A percentile compares a stretch with the other conserved stretches of the same genome.
These are phyloP conservation scores for Phytophthora sp. DNA, from an alignment of 352 stramenopile genomes.

Conservation along the genomic window DNA sequence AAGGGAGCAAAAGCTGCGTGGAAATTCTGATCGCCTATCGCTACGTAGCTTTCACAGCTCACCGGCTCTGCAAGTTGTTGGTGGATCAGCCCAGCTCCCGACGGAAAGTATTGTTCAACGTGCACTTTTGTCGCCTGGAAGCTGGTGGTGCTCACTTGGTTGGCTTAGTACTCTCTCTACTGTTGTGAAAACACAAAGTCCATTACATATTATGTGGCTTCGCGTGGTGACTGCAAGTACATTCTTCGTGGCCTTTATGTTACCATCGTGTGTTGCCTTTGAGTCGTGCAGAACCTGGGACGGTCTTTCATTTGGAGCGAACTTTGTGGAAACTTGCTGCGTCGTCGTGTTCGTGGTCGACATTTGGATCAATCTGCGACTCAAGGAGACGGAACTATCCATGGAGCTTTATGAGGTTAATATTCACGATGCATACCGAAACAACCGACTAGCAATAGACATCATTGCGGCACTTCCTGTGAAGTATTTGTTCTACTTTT, in stretches of 20 bases:
- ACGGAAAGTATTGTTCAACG: not conserved
- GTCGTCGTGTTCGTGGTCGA: slow-evolving; percentile 49
- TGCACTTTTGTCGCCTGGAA: not conserved
- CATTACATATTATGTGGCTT: slow-evolving; percentile 51
- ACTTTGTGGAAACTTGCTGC: slow-evolving; percentile 44
- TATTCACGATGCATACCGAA: slow-evolving; percentile 45
- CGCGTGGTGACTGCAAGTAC: slow-evolving; percentile 40
- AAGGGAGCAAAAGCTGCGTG: slow-evolving; percentile 22
- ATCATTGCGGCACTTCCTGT: slow-evolving; percentile 48
- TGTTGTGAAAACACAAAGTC: slow-evolving; percentile 47
- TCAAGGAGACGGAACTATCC: slow-evolving; percentile 47
- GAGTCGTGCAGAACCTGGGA: slow-evolving; percentile 46
- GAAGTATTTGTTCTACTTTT: slow-evolving; percentile 36
- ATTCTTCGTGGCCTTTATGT: slow-evolving; percentile 46
- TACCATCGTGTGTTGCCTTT: slow-evolving; percentile 60
- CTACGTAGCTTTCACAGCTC: not conserved
- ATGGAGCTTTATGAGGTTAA: slow-evolving; percentile 65
- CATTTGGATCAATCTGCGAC: slow-evolving; percentile 61
- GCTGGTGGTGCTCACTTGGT: not conserved
- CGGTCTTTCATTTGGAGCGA: slow-evolving; percentile 25
- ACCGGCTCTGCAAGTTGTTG: not conserved
- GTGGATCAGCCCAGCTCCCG: not conserved
- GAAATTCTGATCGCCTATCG: not conserved
- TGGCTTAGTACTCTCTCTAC: not conserved
- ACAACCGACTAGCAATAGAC: slow-evolving; percentile 50